phyloP scores from a whole-genome alignment of 257 asterid genomes.

The Verbascum thapsus region DNA sequence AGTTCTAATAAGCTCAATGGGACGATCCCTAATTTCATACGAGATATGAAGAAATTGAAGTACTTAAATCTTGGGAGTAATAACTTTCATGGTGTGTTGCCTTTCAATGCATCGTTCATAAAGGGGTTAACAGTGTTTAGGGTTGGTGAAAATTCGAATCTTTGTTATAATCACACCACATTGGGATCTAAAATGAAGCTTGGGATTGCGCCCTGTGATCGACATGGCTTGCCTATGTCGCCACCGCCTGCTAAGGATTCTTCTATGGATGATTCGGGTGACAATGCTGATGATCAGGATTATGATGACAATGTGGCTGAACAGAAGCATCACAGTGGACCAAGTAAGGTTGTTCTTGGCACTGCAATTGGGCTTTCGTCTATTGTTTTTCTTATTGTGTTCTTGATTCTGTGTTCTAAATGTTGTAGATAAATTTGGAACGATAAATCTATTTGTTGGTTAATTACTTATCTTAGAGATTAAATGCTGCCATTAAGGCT shows the following conservation, averaged over 20 bases:
- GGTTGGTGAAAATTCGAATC: slow-evolving; percentile 71
- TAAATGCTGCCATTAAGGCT: slow-evolving; percentile 13
- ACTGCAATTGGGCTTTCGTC: slow-evolving; percentile 86
- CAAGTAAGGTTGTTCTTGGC: slow-evolving; percentile 90
- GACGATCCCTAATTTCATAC: slow-evolving; percentile 65
- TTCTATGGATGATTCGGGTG: slow-evolving; percentile 45
- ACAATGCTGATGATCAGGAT: slow-evolving; percentile 41
- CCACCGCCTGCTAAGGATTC: slow-evolving; percentile 78
- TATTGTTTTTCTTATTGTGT: slow-evolving; percentile 76
- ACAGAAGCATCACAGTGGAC: slow-evolving; percentile 60
- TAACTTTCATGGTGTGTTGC: slow-evolving; percentile 77
- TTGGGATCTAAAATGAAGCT: slow-evolving; percentile 70
- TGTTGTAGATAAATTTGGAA: slow-evolving; percentile 66
- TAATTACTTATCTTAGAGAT: slow-evolving; percentile 40
- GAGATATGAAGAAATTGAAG: slow-evolving; percentile 65
- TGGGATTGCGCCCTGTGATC: slow-evolving; percentile 88
- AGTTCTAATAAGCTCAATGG: slow-evolving; percentile 82
- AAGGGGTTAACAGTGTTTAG: slow-evolving; percentile 59
- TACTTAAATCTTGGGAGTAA: slow-evolving; percentile 75
- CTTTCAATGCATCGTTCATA: slow-evolving; percentile 75
- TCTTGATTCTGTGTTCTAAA: slow-evolving; percentile 73
- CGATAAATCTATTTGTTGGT: slow-evolving; percentile 13
- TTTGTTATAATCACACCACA: slow-evolving; percentile 71
- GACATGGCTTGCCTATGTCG: slow-evolving; percentile 77
- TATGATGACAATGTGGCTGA: slow-evolving; percentile 37